A percentile compares a stretch with the other conserved stretches of the same genome.
phyloP scores from a whole-genome alignment of 2,329 filamentous ascomycete genomes.

The Aspergillus tubingensis region DNA sequence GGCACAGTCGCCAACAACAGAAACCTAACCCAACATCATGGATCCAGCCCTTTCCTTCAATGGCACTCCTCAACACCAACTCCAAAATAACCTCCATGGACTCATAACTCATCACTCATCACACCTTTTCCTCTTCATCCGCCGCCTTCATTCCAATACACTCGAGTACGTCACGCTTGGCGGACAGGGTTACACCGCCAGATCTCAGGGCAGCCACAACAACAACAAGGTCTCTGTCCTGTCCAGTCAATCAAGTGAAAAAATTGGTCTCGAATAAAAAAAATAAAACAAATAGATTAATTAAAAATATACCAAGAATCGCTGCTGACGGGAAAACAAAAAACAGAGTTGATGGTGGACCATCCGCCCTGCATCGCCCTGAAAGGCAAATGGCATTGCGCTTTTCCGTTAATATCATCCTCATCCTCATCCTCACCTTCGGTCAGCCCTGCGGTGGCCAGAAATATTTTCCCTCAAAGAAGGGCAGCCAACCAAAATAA shows the following conservation, averaged over 20 bases:
- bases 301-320: too few relatives aligned
- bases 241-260: constrained; percentile 3
- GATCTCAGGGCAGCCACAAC: constrained; percentile 23
- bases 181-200: constrained; percentile 27
- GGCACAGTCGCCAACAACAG: background rate
- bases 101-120: background rate
- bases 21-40: background rate
- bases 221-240: constrained; percentile 1
- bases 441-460: background rate
- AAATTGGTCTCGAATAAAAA: too few relatives aligned
- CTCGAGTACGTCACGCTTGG: constrained; percentile 15
- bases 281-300: too few relatives aligned
- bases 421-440: too few relatives aligned
- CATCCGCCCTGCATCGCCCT: constrained; percentile 15
- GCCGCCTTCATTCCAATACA: constrained; percentile 1
- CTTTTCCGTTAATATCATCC: background rate
- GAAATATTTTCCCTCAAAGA: background rate
- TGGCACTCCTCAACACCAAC: background rate
- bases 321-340: too few relatives aligned
- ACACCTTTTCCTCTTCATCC: background rate
- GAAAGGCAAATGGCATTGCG: background rate
- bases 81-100: too few relatives aligned
- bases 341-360: constrained; percentile 4
- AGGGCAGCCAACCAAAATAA: background rate
- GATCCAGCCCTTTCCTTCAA: background rate